Percentiles rank a stretch among this genome's conserved stretches.
Evolutionary conservation across 1,284 basidiomycete species (phyloP).

Genomic region (Singerocomus rubriflavus): DNA sequence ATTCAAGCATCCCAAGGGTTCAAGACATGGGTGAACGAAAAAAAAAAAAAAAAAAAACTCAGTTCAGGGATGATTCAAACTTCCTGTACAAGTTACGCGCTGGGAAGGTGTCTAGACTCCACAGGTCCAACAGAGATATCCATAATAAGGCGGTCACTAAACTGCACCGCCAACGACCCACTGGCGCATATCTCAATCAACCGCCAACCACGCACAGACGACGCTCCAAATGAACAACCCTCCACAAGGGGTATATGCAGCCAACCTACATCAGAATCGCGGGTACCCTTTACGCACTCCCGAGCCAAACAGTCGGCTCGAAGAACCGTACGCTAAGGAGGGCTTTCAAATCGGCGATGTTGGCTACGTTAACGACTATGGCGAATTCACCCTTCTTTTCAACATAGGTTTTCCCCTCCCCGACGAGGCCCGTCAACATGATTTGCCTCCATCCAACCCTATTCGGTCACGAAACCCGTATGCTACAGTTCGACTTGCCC

Average conservation of each 20-base stretch:
- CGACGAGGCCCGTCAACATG: not conserved
- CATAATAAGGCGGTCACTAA: too few species aligned
- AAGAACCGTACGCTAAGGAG: not conserved
- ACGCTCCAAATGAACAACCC: not conserved
- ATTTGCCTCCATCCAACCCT: not conserved
- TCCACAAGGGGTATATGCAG: slow-evolving; percentile 6
- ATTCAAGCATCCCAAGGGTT: too few species aligned
- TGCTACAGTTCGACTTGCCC: not conserved
- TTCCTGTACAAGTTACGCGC: too few species aligned
- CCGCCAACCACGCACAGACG: too few species aligned
- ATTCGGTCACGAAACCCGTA: not conserved
- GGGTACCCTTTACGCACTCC: slow-evolving; percentile 13
- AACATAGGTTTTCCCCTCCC: slow-evolving; percentile 2
- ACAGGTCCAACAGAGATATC: too few species aligned
- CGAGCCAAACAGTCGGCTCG: not conserved
- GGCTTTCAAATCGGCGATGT: slow-evolving; percentile 14
- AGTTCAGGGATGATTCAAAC: too few species aligned
- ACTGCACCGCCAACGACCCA: too few species aligned
- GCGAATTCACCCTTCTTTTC: slow-evolving; percentile 7
- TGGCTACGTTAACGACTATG: slow-evolving; percentile 1
- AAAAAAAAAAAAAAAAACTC: too few species aligned
- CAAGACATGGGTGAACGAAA: too few species aligned
- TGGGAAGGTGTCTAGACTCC: too few species aligned
- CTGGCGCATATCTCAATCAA: too few species aligned
- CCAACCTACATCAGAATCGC: slow-evolving; percentile 1